Percentiles rank a stretch among this genome's conserved stretches.
Evolutionary conservation across 2,329 filamentous ascomycete species (phyloP).

Genomic region (Fusarium tjaetaba): DNA sequence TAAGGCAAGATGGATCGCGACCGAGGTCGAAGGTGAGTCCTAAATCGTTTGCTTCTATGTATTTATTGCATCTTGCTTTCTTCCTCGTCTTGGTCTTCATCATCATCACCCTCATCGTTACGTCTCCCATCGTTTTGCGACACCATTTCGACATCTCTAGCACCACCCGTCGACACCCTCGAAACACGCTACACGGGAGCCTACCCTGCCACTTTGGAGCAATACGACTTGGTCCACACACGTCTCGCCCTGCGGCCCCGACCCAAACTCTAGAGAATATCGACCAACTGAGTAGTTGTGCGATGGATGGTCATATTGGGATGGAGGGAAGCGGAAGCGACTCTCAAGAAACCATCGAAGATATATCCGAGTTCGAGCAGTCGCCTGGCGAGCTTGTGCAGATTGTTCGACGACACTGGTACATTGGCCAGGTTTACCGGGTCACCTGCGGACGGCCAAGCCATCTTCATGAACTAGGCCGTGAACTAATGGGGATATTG

Average conservation of each 20-base stretch:
- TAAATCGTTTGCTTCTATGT: conserved; percentile 10
- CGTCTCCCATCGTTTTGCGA: conserved; percentile 18
- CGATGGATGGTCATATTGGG: background rate
- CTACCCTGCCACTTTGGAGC: background rate
- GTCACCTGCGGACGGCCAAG: background rate
- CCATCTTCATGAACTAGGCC: background rate
- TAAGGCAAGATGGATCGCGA: conserved; percentile 50
- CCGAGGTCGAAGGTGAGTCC: conserved; percentile 51
- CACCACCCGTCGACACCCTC: background rate
- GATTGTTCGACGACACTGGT: background rate
- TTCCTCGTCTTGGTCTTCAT: background rate
- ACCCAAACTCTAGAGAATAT: background rate
- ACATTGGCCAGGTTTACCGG: background rate
- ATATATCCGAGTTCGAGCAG: background rate
- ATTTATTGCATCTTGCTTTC: background rate
- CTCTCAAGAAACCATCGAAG: background rate
- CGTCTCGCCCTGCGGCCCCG: background rate
- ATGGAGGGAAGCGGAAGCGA: background rate
- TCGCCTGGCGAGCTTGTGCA: background rate
- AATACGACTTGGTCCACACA: background rate
- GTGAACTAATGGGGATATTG: background rate
- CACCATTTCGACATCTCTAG: conserved; percentile 12
- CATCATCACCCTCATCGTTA: conserved; percentile 2
- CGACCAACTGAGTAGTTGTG: background rate
- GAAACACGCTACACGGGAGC: background rate